These are phyloP conservation scores for Aureobasidium mangrovei DNA, from an alignment of 2,329 filamentous ascomycete species.

Conservation along the genomic window DNA sequence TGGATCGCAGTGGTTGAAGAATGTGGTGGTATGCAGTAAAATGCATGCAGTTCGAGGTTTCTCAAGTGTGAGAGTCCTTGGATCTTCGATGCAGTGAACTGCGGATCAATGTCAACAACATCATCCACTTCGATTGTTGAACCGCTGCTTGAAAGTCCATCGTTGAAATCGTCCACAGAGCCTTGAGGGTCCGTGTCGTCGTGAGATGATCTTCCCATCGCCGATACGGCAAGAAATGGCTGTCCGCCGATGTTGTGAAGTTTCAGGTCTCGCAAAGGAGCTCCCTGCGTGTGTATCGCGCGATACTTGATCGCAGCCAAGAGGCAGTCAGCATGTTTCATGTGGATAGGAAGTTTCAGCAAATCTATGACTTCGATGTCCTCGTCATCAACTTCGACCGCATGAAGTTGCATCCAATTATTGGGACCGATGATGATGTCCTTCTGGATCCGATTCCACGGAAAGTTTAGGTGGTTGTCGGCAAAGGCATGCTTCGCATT, in stretches of 20 bases:
- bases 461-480: conserved; percentile 16
- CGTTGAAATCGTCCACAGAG: too few relatives aligned
- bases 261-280: background rate
- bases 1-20: background rate
- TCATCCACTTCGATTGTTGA: too few relatives aligned
- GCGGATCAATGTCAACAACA: background rate
- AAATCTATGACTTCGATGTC: conserved; percentile 10
- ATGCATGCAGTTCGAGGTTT: background rate
- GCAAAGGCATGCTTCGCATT: conserved; percentile 16
- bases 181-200: conserved; percentile 6
- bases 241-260: conserved; percentile 7
- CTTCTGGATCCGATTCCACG: conserved; percentile 17
- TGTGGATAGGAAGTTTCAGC: background rate
- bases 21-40: background rate
- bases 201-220: conserved; percentile 6
- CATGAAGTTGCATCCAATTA: conserved; percentile 17
- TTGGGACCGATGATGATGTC: conserved; percentile 17
- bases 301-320: background rate
- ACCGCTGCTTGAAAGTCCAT: too few relatives aligned
- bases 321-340: conserved; percentile 5
- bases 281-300: background rate
- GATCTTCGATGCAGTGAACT: background rate
- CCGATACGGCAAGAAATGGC: background rate
- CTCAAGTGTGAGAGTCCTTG: background rate
- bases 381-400: conserved; percentile 3